phyloP scores from a whole-genome alignment of 2,329 filamentous ascomycete species.

The Fusarium sp. region DNA sequence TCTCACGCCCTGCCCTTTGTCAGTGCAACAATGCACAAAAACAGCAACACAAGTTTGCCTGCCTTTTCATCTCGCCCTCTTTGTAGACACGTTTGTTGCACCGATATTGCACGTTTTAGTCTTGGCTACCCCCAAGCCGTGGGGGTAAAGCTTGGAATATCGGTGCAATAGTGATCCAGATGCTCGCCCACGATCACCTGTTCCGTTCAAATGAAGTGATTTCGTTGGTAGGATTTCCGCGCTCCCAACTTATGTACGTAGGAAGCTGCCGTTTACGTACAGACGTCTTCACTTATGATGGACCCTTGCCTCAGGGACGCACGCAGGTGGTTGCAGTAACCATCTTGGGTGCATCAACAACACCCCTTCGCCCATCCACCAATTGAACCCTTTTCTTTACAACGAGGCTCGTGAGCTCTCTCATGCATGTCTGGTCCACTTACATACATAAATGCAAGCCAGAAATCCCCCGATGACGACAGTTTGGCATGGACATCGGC shows the following conservation, averaged over 20 bases:
- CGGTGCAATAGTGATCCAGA: constrained; percentile 14
- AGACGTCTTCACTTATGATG: constrained; percentile 27
- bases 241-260: constrained; percentile 3
- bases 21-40: constrained; percentile 31
- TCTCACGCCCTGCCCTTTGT: constrained; percentile 27
- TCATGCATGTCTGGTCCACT: constrained; percentile 28
- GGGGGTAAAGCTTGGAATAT: constrained; percentile 33
- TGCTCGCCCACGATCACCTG: constrained; percentile 41
- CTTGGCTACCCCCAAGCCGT: constrained; percentile 34
- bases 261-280: constrained; percentile 18
- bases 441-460: constrained; percentile 36
- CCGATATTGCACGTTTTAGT: constrained; percentile 19
- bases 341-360: constrained; percentile 29
- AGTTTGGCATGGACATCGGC: constrained; percentile 33
- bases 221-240: constrained; percentile 29
- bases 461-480: constrained; percentile 44
- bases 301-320: constrained; percentile 36
- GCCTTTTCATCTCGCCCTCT: constrained; percentile 20
- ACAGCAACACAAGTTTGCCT: constrained; percentile 28
- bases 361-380: constrained; percentile 33
- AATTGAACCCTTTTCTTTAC: constrained; percentile 27
- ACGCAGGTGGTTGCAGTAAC: constrained; percentile 26
- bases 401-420: constrained; percentile 36
- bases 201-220: constrained; percentile 23
- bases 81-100: constrained; percentile 7